Evolutionary conservation across 768 basidiomycete genomes (phyloP), one percentile per base, ranked within the genome.

Genomic region (Pleurotus sapidus): DNA sequence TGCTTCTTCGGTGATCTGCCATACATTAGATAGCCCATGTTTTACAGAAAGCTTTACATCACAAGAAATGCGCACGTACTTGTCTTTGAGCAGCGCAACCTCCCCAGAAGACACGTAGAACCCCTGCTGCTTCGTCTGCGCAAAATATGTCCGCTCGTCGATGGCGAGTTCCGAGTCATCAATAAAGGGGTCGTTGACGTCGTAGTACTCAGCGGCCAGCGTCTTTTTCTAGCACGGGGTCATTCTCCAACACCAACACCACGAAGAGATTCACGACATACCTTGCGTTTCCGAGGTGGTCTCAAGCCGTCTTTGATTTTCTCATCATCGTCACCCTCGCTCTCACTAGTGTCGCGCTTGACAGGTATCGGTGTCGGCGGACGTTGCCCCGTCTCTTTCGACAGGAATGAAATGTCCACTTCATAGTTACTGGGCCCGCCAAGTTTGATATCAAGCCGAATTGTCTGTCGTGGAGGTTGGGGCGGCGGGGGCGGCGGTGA

Each of bases 121-220:
- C 1, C 93, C 93, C 58, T 89, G 86, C 65, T 95, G 93, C 70
- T 90, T 93, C 4, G 95, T 96, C 70, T 93, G 87, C 4, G 90
- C 93, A 64, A 95, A 91, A 73, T 83, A 93, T 2, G 89, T 94
- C 4, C 96, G 87, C 67, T 95, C 87, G 74, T 98, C 95, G 46
- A 95, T 74, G 23, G 84, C 87, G 56, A 96, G 77, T 67, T 98
- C 96, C 1, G 93, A 93, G 72, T 99, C 97, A 77, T 99, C 97
- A 67, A 99, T 97, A 75, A 98, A 98, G 0, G 93, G 90, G 73
- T 99, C 97, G 0, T 79, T 74, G 17, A 87, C 77, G 74, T 99
- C 96, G 77, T 99, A 99, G 65, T 94, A 92, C 67, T 90, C 91
- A 18, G 84, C 73, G 0, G 77, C 76, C 1, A 71, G 68, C 4